Conservation (phyloP, 2,329 filamentous ascomycete species). For the Aspergillus tubingensis region DNA sequence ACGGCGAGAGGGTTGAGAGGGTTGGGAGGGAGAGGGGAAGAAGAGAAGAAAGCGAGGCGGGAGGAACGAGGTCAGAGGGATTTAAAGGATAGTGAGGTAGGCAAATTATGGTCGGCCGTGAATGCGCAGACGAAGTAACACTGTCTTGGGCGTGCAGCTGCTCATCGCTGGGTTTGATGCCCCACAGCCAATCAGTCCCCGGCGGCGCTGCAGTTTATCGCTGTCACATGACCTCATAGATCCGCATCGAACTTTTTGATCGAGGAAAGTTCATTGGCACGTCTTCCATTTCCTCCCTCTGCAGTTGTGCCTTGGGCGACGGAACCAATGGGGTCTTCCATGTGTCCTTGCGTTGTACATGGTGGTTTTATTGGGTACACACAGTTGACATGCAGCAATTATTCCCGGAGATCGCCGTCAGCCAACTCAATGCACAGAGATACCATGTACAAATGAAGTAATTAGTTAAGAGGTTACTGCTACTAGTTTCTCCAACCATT, state of each 20-base stretch:
- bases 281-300: neutral
- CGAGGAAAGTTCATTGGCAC: neutral
- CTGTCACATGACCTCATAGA: conserved; percentile 15
- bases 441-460: too few species aligned
- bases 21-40: neutral
- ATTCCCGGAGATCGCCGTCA: too few species aligned
- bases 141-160: conserved; percentile 3
- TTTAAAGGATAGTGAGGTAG: neutral
- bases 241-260: neutral
- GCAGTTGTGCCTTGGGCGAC: neutral
- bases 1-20: neutral
- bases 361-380: too few species aligned
- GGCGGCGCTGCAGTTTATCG: conserved; percentile 1
- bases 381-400: too few species aligned
- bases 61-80: neutral
- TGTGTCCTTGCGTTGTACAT: neutral
- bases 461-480: too few species aligned
- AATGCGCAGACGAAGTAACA: conserved; percentile 11
- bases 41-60: conserved; percentile 5
- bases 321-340: neutral
- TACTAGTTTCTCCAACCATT: too few species aligned
- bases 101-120: conserved; percentile 1
- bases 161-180: conserved; percentile 13
- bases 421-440: too few species aligned
- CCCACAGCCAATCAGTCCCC: conserved; percentile 23